Conservation (phyloP, 2,329 filamentous ascomycete genomes). For the Alternaria hordeiaustralica region DNA sequence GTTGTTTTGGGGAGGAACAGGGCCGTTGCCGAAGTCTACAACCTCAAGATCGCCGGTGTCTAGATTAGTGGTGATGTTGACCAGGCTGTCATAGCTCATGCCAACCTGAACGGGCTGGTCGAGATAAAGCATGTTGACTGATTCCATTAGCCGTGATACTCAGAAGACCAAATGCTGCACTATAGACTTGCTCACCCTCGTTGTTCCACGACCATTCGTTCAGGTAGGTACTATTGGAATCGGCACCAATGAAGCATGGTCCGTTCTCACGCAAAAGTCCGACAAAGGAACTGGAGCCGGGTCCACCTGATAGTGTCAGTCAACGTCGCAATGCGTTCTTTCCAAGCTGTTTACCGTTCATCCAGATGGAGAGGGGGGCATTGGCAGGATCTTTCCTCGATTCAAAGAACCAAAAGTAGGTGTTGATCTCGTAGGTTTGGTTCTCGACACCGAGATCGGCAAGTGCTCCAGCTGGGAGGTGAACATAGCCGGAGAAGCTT, state of each 20-base stretch:
- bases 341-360: conserved; percentile 53
- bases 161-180: fast-evolving
- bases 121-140: conserved; percentile 63
- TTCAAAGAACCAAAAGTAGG: conserved; percentile 71
- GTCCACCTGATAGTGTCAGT: conserved; percentile 51
- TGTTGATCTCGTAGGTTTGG: conserved; percentile 58
- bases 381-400: conserved; percentile 61
- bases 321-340: not conserved
- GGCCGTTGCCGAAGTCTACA: conserved; percentile 36
- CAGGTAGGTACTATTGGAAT: conserved; percentile 58
- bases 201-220: conserved; percentile 70
- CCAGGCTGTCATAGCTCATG: conserved; percentile 51
- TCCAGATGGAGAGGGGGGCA: conserved; percentile 65
- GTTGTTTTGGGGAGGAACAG: conserved; percentile 56
- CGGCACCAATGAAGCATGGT: conserved; percentile 61
- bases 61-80: conserved; percentile 45
- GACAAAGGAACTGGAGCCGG: conserved; percentile 56
- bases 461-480: conserved; percentile 58
- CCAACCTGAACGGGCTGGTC: conserved; percentile 68
- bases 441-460: conserved; percentile 42
- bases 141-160: not conserved
- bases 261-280: conserved; percentile 54
- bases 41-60: conserved; percentile 28
- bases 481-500: conserved; percentile 66
- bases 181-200: conserved; percentile 37